Base-by-base conservation (phyloP, 2,329 filamentous ascomycete species). In the Aulographum hederae region DNA sequence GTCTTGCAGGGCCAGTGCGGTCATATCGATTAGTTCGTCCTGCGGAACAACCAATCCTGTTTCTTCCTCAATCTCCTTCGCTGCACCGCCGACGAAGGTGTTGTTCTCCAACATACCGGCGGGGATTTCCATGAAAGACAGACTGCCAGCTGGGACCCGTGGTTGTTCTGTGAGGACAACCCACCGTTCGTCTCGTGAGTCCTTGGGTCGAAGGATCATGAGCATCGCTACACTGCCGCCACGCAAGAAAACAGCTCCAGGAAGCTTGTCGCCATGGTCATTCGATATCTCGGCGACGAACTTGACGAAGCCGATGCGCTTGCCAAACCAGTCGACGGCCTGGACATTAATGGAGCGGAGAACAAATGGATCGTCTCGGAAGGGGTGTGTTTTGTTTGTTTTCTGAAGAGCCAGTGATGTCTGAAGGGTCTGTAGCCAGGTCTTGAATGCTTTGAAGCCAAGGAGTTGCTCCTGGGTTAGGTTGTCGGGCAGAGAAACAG, bases 51-150 rank as follows among this genome's bases (percentile, higher is more conserved):
- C 48, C n/a, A 73, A 45, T 0, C 62, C 61, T 0, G 65, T 68
- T 43, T 73, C 68, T 43, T 72, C 66, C 18, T 59, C 40, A 21
- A 73, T 66, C 39, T 73, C 67, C 31, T 61, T 59, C 2, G 65
- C 66, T 0, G 68, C 68, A 6, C 55, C 60, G 5, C 67, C 66
- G 1, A 56, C 52, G 37, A 72, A 67, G 0, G 58, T 59, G 8
- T 61, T 60, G 37, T 64, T 62, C 38, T 73, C 68, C 1, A 73
- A 52, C 66, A 73, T 71, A n/a, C 68, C 68, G 1, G 68, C 68
- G 2, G 68, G 68, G 6, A 73, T 58, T 43, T 72, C 68, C 10
- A 56, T 42, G 35, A 73, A 65, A 1, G 59, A 49, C 3, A 72
- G 53, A 1, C 60, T 64, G 0, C 61, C 65, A 1, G 65, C 63